Base-by-base conservation (phyloP, 2,329 filamentous ascomycete genomes). In the Cordyceps pruinosa region DNA sequence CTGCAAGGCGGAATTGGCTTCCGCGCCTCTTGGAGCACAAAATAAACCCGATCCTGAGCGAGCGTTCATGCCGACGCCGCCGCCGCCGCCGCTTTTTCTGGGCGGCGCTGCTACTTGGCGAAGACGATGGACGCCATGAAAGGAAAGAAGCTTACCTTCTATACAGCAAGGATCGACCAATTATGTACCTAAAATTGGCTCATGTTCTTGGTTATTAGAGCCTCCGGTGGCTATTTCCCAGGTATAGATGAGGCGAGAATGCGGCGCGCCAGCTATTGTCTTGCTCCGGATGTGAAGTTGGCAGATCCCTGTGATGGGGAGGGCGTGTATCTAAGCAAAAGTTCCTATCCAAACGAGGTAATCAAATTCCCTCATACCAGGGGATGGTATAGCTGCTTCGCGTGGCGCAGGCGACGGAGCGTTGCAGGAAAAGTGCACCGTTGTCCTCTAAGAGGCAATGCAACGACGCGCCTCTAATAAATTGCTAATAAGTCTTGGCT, bases 1-100 rank as follows among this genome's bases (percentile, higher is more conserved):
- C 12, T 5, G 4, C 28, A 25, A 15, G 6, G 28, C 51, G 51
- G 51, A 46, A 54, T 28, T 7, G 7, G 4, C 30, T 54, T 54
- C 51, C 51, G 51, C 51, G 26, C 28, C n/a, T 19, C 32, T 52
- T 23, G 30, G 12, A 23, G 39, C 26, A 8, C 13, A 8, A 55
- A 47, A 47, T 47, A 55, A 55, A 41, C 17, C 52, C 42, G 52
- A 55, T 46, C 42, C 52, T 55, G 52, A 55, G 17, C 48, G 52
- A 55, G 23, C 48, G 34, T 45, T 34, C 50, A 35, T 53, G 39
- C n/a, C 51, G 34, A 25, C 8, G 51, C 28, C 51, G 51, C 41
- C 39, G 30, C 19, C 41, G 28, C 3, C 2, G 28, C 42, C 10
- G 23, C 25, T n/a, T 39, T n/a, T n/a, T 8, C 37, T 21, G 37